phyloP scores from a whole-genome alignment of 2,329 filamentous ascomycete genomes.

The Neoscytalidium dimidiatum region DNA sequence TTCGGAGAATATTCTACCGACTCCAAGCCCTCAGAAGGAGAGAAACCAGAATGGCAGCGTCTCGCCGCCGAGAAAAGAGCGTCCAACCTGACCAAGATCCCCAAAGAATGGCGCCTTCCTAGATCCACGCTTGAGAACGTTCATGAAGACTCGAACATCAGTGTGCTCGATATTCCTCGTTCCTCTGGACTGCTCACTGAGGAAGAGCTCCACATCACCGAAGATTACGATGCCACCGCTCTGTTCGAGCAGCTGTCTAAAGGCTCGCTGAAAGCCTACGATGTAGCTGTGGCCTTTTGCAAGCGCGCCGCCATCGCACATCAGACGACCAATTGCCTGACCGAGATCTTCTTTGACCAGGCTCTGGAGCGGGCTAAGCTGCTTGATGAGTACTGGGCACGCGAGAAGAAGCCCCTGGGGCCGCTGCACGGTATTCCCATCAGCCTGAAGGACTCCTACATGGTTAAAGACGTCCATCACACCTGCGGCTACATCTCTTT shows the following conservation, averaged over 20 bases:
- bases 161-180: conserved; percentile 9
- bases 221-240: conserved; percentile 36
- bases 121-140: neutral
- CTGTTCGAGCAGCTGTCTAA: conserved; percentile 31
- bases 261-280: conserved; percentile 31
- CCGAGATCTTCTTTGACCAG: conserved; percentile 47
- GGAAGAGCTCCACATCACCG: conserved; percentile 38
- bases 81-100: conserved; percentile 30
- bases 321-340: conserved; percentile 52
- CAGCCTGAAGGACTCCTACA: conserved; percentile 55
- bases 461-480: conserved; percentile 58
- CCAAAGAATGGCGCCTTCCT: conserved; percentile 5
- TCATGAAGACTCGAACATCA: neutral
- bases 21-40: conserved; percentile 7
- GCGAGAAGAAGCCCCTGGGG: conserved; percentile 47
- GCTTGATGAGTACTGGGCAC: conserved; percentile 40
- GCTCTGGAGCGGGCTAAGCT: conserved; percentile 40
- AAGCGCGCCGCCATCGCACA: conserved; percentile 59
- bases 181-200: conserved; percentile 33
- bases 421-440: conserved; percentile 48
- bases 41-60: conserved; percentile 28
- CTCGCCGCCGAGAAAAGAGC: conserved; percentile 34
- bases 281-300: conserved; percentile 57
- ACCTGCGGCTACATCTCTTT: conserved; percentile 60
- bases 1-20: neutral